phyloP scores from a whole-genome alignment of 2,329 filamentous ascomycete species.

The Ramularia collo-cygni region DNA sequence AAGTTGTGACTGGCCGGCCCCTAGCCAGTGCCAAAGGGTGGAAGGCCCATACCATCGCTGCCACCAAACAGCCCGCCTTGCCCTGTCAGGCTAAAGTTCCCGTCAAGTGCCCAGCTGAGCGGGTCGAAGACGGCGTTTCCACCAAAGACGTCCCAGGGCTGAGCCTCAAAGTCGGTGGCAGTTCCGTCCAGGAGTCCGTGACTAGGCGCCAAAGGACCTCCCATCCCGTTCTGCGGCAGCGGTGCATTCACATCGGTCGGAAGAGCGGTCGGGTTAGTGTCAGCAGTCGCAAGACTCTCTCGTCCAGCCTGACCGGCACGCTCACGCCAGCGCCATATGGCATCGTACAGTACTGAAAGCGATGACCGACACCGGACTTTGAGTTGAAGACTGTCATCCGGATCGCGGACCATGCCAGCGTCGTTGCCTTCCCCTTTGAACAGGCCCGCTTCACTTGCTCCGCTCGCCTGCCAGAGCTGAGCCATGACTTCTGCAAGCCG shows the following conservation, averaged over 20 bases:
- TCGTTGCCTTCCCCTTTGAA: constrained; percentile 22
- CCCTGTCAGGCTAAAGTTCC: constrained; percentile 47
- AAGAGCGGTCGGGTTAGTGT: constrained; percentile 67
- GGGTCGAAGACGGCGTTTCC: constrained; percentile 83
- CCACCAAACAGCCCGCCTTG: constrained; percentile 14
- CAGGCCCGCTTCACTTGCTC: constrained; percentile 23
- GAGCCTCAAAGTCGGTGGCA: constrained; percentile 20
- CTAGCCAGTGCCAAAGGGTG: not conserved
- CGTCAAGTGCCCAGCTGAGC: constrained; percentile 88
- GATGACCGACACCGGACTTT: constrained; percentile 79
- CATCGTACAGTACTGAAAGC: constrained; percentile 79
- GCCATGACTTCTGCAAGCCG: constrained; percentile 78
- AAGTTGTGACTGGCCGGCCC: too few relatives aligned
- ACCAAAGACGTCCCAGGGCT: constrained; percentile 32
- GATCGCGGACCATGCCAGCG: constrained; percentile 15
- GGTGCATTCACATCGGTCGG: constrained; percentile 22
- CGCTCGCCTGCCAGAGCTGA: constrained; percentile 68
- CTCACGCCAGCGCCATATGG: constrained; percentile 78
- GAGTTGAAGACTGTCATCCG: constrained; percentile 65
- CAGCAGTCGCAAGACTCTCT: constrained; percentile 50
- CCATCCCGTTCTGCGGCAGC: constrained; percentile 14
- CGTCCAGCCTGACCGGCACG: constrained; percentile 51
- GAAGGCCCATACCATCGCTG: constrained; percentile 7
- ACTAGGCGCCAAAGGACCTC: constrained; percentile 11
- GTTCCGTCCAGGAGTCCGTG: constrained; percentile 11